Conservation (phyloP, 768 basidiomycete species). For the Termitomyces sp. region DNA sequence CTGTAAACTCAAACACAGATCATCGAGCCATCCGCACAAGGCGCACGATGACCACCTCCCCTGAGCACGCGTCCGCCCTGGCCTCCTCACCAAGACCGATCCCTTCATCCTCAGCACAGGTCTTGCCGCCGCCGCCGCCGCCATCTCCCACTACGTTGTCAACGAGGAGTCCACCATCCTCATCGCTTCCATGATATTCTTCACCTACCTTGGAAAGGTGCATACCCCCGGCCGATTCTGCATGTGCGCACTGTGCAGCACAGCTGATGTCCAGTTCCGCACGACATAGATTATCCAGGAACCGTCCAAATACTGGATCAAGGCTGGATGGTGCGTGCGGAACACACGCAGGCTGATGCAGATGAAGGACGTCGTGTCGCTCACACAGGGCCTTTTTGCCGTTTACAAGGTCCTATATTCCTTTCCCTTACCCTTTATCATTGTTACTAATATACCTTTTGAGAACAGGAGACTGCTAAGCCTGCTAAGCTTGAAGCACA, state of each 20-base stretch:
- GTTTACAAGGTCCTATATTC: conserved; percentile 73
- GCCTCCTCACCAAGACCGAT: conserved; percentile 92
- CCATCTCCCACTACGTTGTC: conserved; percentile 95
- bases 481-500: conserved; percentile 83
- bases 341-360: conserved; percentile 90
- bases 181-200: conserved; percentile 76
- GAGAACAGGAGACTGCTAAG: conserved; percentile 79
- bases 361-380: conserved; percentile 92
- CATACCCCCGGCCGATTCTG: background rate
- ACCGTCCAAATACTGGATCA: conserved; percentile 92
- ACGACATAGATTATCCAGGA: conserved; percentile 72
- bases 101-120: conserved; percentile 88
- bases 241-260: background rate
- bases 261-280: background rate
- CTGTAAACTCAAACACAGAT: background rate
- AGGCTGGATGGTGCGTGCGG: conserved; percentile 77
- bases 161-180: conserved; percentile 95
- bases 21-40: conserved; percentile 24
- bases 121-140: conserved; percentile 78
- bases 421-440: background rate
- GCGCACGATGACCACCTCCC: conserved; percentile 59
- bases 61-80: conserved; percentile 81
- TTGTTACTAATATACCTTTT: background rate
- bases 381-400: conserved; percentile 87
- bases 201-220: conserved; percentile 79